Percentiles rank a stretch among this genome's conserved stretches.
These are phyloP conservation scores for Citrus australasica DNA, from an alignment of 345 rosid genomes.

Conservation along the genomic window DNA sequence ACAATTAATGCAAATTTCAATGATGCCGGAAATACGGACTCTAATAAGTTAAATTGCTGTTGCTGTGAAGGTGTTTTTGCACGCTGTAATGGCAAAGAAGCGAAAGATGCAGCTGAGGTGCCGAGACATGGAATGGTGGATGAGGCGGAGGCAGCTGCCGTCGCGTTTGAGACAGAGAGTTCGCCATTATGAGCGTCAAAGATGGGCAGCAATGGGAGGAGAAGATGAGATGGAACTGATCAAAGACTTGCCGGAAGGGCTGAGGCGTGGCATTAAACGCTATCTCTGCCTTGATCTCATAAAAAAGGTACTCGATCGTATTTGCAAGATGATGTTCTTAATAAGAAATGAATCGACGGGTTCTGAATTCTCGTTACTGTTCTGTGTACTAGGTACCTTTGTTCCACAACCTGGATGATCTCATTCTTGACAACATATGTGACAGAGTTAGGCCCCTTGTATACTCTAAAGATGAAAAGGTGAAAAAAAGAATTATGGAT, in stretches of 20 bases:
- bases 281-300: slow-evolving; percentile 82
- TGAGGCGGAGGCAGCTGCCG: slow-evolving; percentile 87
- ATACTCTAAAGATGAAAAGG: slow-evolving; percentile 90
- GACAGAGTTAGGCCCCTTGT: slow-evolving; percentile 71
- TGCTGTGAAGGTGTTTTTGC: slow-evolving; percentile 64
- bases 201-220: slow-evolving; percentile 75
- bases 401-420: slow-evolving; percentile 73
- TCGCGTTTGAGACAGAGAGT: slow-evolving; percentile 71
- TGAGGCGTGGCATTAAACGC: slow-evolving; percentile 81
- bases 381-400: slow-evolving; percentile 55
- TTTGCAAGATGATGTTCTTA: neutral
- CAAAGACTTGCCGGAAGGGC: slow-evolving; percentile 80
- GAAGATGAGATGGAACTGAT: slow-evolving; percentile 73
- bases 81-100: slow-evolving; percentile 74
- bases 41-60: slow-evolving; percentile 20
- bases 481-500: neutral
- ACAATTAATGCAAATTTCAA: neutral
- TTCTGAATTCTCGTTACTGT: neutral
- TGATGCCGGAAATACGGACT: neutral
- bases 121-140: slow-evolving; percentile 93
- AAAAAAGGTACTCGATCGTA: slow-evolving; percentile 45
- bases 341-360: neutral
- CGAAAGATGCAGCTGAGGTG: slow-evolving; percentile 75
- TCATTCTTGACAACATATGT: slow-evolving; percentile 92
- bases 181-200: slow-evolving; percentile 68